Base-by-base conservation (phyloP, 139 green algal species). In the Marvania coccoides region DNA sequence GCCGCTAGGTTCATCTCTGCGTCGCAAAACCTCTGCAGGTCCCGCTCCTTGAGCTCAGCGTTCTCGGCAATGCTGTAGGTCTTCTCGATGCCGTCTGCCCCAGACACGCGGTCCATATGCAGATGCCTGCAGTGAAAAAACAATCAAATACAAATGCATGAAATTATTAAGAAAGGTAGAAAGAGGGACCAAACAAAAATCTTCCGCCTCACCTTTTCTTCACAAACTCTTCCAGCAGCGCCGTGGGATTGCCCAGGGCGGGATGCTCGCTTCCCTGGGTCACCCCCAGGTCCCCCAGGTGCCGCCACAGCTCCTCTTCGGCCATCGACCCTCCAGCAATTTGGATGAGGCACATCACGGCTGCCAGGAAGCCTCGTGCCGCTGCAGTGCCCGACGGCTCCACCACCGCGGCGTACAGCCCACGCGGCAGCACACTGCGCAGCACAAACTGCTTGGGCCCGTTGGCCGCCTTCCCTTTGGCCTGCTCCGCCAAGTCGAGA, bases 361-460 rank as follows among this genome's bases (percentile, higher is more conserved):
- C 56, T 29, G 58, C 42, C 13, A 69, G 57, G 29, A 78, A 56
- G 14, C 39, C 71, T 1, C 69, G 46, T 36, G 36, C 14, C 7
- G 71, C 35, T 0, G 14, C 30, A 15, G 45, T 23, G 3, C 8
- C 33, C 5, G 12, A n/a, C 40, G 9, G 9, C 31, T 6, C 10
- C 6, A 40, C 35, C 38, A 6, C 47, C 39, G 30, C 48, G 47
- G 51, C 51, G 4, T 42, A 61, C 30, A 77, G 40, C 13, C 30
- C 35, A 10, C 38, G 24, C 10, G 71, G 63, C 31, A 77, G 40
- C 2, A 58, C 14, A 33, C 63, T 77, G 28, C 63, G 61, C 33
- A 77, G 34, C 56, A 68, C 71, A 48, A 63, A 72, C 38, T 77
- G 63, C 63, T 69, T 71, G 34, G 9, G 38, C 9, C 71, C 71